These are phyloP conservation scores for Cadophora sp. DNA, from an alignment of 2,329 filamentous ascomycete species.

Conservation along the genomic window DNA sequence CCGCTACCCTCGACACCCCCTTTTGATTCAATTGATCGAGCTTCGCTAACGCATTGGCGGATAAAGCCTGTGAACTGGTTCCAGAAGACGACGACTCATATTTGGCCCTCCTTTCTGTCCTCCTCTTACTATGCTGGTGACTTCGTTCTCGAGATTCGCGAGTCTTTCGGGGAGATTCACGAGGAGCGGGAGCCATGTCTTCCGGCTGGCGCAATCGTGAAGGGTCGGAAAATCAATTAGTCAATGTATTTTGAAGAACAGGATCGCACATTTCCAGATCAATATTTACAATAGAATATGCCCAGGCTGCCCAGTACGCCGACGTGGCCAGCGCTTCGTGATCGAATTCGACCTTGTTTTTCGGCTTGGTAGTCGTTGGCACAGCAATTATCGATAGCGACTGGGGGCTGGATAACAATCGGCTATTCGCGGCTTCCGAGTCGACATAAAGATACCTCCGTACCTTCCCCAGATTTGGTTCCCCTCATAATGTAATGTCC, in stretches of 20 bases:
- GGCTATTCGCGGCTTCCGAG: constrained; percentile 14
- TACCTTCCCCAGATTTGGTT: constrained; percentile 22
- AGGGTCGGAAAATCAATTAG: not conserved
- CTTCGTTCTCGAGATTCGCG: constrained; percentile 37
- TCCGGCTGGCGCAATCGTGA: not conserved
- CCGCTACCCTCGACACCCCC: constrained; percentile 28
- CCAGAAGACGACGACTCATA: constrained; percentile 34
- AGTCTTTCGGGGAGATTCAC: constrained; percentile 34
- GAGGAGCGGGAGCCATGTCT: constrained; percentile 37
- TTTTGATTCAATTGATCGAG: constrained; percentile 42
- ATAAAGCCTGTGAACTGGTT: constrained; percentile 40
- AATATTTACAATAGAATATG: constrained; percentile 19
- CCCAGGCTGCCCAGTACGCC: constrained; percentile 9
- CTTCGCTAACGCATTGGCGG: constrained; percentile 42
- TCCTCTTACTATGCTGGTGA: constrained; percentile 31
- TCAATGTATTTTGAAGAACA: not conserved
- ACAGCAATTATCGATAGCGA: constrained; percentile 19
- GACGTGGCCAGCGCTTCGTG: constrained; percentile 8
- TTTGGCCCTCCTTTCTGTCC: constrained; percentile 34
- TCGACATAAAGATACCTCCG: constrained; percentile 18
- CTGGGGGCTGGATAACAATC: not conserved
- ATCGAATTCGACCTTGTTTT: constrained; percentile 12
- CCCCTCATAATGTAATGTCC: constrained; percentile 20
- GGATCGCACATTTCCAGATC: not conserved
- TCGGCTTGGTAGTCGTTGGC: constrained; percentile 13